Base-by-base conservation (phyloP, 2,329 filamentous ascomycete species). In the Neopestalotiopsis clavispora region DNA sequence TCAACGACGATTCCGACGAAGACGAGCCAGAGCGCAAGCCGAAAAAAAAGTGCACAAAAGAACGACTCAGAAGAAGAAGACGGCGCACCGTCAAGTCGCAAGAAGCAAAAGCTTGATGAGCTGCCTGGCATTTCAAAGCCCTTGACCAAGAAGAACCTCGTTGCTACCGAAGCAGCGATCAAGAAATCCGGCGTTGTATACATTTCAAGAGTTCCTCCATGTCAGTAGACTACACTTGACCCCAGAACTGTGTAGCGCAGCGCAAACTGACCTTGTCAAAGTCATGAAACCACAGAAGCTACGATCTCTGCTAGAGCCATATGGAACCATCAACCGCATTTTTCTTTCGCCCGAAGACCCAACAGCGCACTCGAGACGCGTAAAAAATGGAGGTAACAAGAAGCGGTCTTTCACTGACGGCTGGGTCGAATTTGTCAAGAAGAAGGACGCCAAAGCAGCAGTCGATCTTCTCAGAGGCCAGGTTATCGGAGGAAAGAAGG, bases 261-360 rank as follows among this genome's bases (percentile, higher is more conserved):
- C n/a, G 34, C 59, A 32, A 17, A 62, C 59, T 62, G n/a, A 23
- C 59, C 30, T 4, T 40, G n/a, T 20, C 57, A 20, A 58, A 62
- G 59, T 95, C 80, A 96, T 97, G 93, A 95, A 94, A 75, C 93
- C 93, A 6, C 84, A 86, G 65, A 95, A 95, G 76, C 85, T 96
- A 56, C 90, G 92, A 72, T 90, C 91, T 20, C 89, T 94, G 14
- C 88, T 96, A 67, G 86, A 90, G 70, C 91, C 91, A 10, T 94
- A 94, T 80, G 94, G 94, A 70, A 84, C 70, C 59, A 69, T 71
- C 64, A 71, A 72, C 75, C 91, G 92, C 74, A 90, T 94, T 68
- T 95, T 95, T 82, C 86, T 95, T 20, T 90, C 92, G 0, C 93
- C 93, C 13, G 93, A 96, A 80, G 90, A 94, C 76, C 87, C 90